phyloP scores from a whole-genome alignment of 139 green algal genomes.

The Chlorella sp. region DNA sequence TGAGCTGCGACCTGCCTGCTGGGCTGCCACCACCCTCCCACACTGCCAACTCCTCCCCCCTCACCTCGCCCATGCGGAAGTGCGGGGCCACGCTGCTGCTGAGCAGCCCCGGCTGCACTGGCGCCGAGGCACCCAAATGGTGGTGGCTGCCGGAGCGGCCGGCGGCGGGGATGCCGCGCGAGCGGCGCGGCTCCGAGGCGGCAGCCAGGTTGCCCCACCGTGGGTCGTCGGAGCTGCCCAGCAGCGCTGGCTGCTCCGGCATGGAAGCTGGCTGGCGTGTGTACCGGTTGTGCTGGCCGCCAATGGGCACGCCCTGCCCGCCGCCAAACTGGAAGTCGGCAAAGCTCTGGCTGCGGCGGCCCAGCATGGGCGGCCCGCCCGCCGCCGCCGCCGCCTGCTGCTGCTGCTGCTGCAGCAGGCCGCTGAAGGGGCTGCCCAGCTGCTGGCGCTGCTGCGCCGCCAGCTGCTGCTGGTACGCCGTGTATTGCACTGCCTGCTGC shows the following conservation, averaged over 20 bases:
- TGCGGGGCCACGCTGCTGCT: constrained; percentile 4
- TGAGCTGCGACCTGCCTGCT: too few species aligned
- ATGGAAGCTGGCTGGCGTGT: constrained; percentile 39
- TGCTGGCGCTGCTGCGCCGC: not conserved
- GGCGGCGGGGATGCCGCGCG: not conserved
- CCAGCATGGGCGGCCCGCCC: not conserved
- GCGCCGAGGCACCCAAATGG: constrained; percentile 1
- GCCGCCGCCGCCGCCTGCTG: not conserved
- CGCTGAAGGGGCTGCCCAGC: not conserved
- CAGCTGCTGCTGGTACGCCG: constrained; percentile 1
- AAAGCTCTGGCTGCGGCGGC: constrained; percentile 29
- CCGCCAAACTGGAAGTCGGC: constrained; percentile 11
- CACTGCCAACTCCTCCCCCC: not conserved
- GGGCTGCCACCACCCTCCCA: too few species aligned
- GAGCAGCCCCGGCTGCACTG: constrained; percentile 1
- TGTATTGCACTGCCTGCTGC: constrained; percentile 27
- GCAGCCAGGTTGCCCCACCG: constrained; percentile 31
- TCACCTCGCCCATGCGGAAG: not conserved
- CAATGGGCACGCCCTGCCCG: not conserved
- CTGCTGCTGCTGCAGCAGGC: not conserved
- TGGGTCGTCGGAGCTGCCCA: constrained; percentile 31
- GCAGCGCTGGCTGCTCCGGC: constrained; percentile 43
- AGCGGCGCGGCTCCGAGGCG: constrained; percentile 1
- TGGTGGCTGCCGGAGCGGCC: not conserved
- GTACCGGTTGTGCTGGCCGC: not conserved